These are phyloP conservation scores for Aspergillus puulaauensis DNA, from an alignment of 2,329 filamentous ascomycete species.

Conservation along the genomic window DNA sequence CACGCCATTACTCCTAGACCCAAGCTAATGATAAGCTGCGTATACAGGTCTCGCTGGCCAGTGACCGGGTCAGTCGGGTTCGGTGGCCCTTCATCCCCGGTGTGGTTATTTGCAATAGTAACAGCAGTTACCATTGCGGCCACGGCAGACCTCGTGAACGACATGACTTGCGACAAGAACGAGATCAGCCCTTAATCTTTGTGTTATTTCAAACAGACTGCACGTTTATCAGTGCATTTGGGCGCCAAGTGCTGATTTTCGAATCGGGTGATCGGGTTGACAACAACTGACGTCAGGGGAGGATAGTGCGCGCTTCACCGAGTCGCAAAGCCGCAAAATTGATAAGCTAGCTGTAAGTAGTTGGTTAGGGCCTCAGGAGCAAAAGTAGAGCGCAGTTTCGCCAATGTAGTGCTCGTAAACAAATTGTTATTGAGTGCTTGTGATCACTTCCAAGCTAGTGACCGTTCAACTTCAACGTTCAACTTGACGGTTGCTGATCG, in stretches of 20 bases:
- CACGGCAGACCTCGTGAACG: conserved; percentile 28
- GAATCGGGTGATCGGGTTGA: conserved; percentile 10
- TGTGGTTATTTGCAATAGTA: conserved; percentile 20
- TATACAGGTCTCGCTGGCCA: conserved; percentile 40
- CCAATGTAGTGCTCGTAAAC: not conserved
- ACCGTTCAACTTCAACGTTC: not conserved
- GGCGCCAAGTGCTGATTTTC: conserved; percentile 2
- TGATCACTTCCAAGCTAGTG: not conserved
- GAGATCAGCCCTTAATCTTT: not conserved
- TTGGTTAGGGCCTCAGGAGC: not conserved
- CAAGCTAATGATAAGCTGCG: conserved; percentile 46
- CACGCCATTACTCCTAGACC: conserved; percentile 45
- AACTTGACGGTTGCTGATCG: conserved; percentile 6
- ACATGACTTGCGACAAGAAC: conserved; percentile 25
- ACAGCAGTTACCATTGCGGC: conserved; percentile 22
- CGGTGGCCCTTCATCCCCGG: conserved; percentile 15
- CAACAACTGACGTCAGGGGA: conserved; percentile 29
- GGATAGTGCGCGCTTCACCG: conserved; percentile 4
- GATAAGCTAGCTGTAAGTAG: not conserved
- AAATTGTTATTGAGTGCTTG: not conserved
- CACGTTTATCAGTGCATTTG: conserved; percentile 17
- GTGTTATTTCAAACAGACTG: not conserved
- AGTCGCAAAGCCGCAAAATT: not conserved
- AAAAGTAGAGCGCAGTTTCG: not conserved
- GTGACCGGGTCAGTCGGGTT: conserved; percentile 31